Base-by-base conservation (phyloP, 345 rosid genomes). In the Eucalyptus lansdowneana region DNA sequence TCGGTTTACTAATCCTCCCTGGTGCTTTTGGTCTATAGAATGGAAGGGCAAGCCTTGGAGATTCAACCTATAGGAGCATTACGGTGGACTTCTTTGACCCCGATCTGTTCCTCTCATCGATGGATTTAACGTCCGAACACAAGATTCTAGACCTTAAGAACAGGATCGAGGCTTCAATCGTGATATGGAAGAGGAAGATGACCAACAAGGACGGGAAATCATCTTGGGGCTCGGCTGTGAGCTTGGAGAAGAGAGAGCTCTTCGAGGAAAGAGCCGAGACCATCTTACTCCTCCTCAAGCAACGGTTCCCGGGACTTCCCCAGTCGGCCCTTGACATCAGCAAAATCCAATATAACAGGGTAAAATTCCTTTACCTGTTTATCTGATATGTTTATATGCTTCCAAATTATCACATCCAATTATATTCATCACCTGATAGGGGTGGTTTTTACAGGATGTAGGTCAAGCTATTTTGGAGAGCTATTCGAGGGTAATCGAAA, bases 221-320 rank as follows among this genome's bases (percentile, higher is more conserved):
- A 44, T 76, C 95, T 56, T 96, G 99, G 99, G 94, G 98, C 42
- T 95, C 98, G 31, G 95, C 95, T 27, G 96, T 97, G 37, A 97
- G 99, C 91, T 86, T 92, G 88, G 99, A 97, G 94, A 97, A 95
- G 88, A 93, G 99, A 91, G 99, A 97, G 91, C 95, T 92, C 37
- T 97, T 97, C 69, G 99, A 96, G 94, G 99, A 96, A 83, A 92
- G 99, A 94, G 97, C 97, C 40, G 98, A 95, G 90, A 97, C 99
- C 21, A 95, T 97, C 90, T 89, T 96, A 81, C 95, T 97, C 62
- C 91, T 96, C 65, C 89, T 97, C 91, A 97, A 96, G 92, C 98
- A 96, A 27, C 91, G 94, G 14, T 97, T 92, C 87, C 99, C 99
- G 0, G 99, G 99, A 89, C 90, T 94, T 91, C 94, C 99, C 85